Percentiles rank a stretch among this genome's conserved stretches.
phyloP scores from a whole-genome alignment of 2,329 filamentous ascomycete species.

The Colletotrichum sp. region DNA sequence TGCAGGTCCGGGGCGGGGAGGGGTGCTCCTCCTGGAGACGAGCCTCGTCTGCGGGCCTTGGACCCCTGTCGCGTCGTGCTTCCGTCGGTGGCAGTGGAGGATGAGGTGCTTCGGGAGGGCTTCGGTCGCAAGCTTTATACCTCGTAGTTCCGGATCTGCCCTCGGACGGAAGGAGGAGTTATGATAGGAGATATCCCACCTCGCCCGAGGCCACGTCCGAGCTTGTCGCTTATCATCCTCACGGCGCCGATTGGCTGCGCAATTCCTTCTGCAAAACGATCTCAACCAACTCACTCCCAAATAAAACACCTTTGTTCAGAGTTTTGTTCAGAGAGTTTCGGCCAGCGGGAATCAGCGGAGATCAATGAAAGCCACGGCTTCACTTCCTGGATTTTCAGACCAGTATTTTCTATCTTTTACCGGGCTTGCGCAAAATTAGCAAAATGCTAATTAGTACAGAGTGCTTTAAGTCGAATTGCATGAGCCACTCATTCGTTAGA shows the following conservation, averaged over 20 bases:
- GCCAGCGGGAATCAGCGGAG: background rate
- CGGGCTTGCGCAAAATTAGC: no score
- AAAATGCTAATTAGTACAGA: no score
- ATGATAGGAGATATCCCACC: conserved; percentile 19
- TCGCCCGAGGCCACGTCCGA: conserved; percentile 3
- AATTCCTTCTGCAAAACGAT: no score
- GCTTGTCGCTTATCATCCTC: background rate
- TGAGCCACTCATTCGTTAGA: background rate
- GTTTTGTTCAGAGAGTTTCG: background rate
- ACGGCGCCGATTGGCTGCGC: background rate
- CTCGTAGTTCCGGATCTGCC: conserved; percentile 17
- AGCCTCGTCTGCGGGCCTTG: background rate
- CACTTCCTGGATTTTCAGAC: background rate
- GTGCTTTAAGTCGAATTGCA: no score
- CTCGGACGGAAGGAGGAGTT: conserved; percentile 14
- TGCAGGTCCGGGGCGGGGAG: background rate
- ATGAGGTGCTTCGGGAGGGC: background rate
- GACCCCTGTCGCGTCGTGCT: conserved; percentile 2
- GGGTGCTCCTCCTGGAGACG: background rate
- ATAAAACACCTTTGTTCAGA: background rate
- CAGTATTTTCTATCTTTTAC: background rate
- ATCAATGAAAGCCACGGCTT: background rate
- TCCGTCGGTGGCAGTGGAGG: background rate
- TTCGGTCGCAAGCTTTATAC: conserved; percentile 18
- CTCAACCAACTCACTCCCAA: background rate